Evolutionary conservation across 2,329 filamentous ascomycete genomes (phyloP).

Genomic region (Colletotrichum sp.): DNA sequence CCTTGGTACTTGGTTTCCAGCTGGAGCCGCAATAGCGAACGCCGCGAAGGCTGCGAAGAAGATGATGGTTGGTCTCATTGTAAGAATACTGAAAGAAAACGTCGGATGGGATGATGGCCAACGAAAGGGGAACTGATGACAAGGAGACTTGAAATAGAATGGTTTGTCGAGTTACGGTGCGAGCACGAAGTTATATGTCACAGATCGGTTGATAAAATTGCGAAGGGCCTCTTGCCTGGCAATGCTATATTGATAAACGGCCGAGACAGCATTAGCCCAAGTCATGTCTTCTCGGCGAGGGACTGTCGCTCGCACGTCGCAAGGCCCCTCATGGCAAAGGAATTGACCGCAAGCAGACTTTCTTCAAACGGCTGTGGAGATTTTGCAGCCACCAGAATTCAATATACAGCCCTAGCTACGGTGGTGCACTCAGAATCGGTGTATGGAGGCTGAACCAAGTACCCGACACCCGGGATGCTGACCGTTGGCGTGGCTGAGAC

Average conservation of each 20-base stretch:
- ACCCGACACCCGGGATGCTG: not conserved
- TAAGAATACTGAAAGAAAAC: not conserved
- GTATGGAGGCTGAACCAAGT: not conserved
- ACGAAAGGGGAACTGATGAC: not conserved
- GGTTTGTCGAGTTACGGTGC: not conserved
- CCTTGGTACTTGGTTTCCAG: not conserved
- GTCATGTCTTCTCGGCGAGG: not conserved
- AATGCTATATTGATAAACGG: not conserved
- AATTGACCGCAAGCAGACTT: not conserved
- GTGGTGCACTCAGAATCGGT: not conserved
- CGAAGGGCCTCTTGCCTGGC: not conserved
- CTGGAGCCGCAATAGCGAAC: not conserved
- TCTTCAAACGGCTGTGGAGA: not conserved
- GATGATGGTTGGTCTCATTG: not conserved
- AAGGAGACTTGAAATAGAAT: not conserved
- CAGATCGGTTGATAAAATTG: fast-evolving
- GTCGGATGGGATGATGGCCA: not conserved
- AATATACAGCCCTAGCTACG: not conserved
- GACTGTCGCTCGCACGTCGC: not conserved
- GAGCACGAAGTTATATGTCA: not conserved
- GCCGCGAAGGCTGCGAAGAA: not conserved
- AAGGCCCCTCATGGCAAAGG: not conserved
- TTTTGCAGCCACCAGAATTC: not conserved
- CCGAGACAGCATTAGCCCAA: not conserved
- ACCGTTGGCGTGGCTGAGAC: not conserved